Evolutionary conservation across 805 yeast species (phyloP), one percentile per base, ranked within the genome.

Genomic region (Wickerhamiella vanderwaltii): DNA sequence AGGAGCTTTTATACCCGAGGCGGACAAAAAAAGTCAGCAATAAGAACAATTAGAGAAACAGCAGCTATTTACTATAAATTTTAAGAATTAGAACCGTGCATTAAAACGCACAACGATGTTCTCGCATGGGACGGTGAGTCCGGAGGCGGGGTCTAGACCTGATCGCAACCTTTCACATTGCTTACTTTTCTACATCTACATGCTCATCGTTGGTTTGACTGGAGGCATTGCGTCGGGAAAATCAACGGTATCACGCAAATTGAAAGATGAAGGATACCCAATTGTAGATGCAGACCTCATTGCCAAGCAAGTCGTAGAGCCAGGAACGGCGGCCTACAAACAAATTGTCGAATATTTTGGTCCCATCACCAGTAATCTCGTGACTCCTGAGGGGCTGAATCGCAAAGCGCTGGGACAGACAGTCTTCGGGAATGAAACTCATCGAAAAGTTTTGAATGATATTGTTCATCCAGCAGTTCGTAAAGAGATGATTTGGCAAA

Each of bases 181-280:
- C 9, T 11, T 11, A 23, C 26, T 11, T 23, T 7, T 23, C 26
- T 23, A 23, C 36, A 17, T 18, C 22, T 33, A 33, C 25, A 88
- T 91, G 98, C 70, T 91, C 34, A 70, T 91, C 24, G 71, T 91
- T 5, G 99, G 99, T 1, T 70, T 91, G n/a, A 91, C 98, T 0
- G 99, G 99, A 1, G 95, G 96, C 1, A 91, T 91, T 38, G 95
- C 95, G 4, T 72, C 91, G n/a, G 99, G 99, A 2, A 91, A 91
- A 55, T 79, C 94, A 15, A 88, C 97, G 0, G 96, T 83, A 0
- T 83, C 95, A 0, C 55, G 62, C 13, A 59, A 71, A 26, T 61
- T 91, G 9, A 47, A 58, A 4, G 70, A 72, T 7, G 61, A 72
- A 9, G 34, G 33, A 15, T 69, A 77, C 53, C 69, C 79, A 0